Conservation (phyloP, 805 yeast species). For the Yamadazyma ubonensis region DNA sequence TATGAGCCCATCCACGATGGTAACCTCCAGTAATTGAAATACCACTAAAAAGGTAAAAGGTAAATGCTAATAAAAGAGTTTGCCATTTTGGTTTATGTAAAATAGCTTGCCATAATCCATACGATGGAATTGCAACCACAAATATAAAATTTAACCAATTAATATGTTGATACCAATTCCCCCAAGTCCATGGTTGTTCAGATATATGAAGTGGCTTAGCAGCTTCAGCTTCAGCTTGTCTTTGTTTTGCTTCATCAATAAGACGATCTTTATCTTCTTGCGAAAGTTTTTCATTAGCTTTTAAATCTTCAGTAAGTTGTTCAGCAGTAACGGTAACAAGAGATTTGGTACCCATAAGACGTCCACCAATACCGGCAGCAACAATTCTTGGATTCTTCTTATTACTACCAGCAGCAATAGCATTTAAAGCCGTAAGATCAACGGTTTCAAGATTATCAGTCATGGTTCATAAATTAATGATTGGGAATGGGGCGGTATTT, state of each 20-base stretch:
- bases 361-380: conserved; percentile 74
- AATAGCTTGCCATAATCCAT: conserved; percentile 49
- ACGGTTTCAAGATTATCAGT: conserved; percentile 28
- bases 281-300: conserved; percentile 27
- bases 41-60: conserved; percentile 61
- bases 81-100: conserved; percentile 49
- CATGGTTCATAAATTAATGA: conserved; percentile 6
- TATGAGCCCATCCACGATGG: conserved; percentile 78
- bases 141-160: conserved; percentile 75
- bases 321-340: conserved; percentile 68
- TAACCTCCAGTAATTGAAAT: conserved; percentile 82
- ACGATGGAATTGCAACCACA: conserved; percentile 58
- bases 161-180: conserved; percentile 71
- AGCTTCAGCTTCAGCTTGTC: conserved; percentile 36
- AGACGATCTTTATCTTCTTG: conserved; percentile 36
- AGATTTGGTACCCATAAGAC: conserved; percentile 77
- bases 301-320: conserved; percentile 52
- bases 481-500: neutral
- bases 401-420: conserved; percentile 80
- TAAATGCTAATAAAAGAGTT: conserved; percentile 53
- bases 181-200: conserved; percentile 73
- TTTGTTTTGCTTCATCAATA: conserved; percentile 18
- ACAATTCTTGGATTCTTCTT: conserved; percentile 69
- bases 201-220: conserved; percentile 52
- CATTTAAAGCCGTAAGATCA: conserved; percentile 69